Conservation (phyloP, 1,284 basidiomycete species). For the Heterobasidion parviporum region DNA sequence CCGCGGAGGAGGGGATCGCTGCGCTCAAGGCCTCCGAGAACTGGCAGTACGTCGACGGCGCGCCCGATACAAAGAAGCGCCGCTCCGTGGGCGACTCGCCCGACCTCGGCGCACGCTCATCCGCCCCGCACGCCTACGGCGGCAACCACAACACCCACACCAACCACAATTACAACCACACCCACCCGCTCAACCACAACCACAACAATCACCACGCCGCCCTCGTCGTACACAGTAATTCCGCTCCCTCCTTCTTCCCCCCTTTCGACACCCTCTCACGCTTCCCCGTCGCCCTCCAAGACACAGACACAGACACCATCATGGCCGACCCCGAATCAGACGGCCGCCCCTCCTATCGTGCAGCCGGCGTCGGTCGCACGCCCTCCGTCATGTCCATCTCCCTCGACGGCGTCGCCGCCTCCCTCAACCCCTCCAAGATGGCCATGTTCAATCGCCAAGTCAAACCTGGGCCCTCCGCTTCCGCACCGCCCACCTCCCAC, state of each 20-base stretch:
- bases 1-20: conserved; percentile 43
- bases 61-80: conserved; percentile 41
- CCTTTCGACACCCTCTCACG: conserved; percentile 13
- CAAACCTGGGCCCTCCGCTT: conserved; percentile 17
- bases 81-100: conserved; percentile 36
- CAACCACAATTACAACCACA: not conserved
- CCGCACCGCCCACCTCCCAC: conserved; percentile 34
- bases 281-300: not conserved
- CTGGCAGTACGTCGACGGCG: conserved; percentile 19
- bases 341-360: conserved; percentile 10
- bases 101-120: conserved; percentile 16
- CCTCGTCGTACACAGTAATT: not conserved
- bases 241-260: conserved; percentile 15
- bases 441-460: conserved; percentile 13
- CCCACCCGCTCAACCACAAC: conserved; percentile 1
- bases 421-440: conserved; percentile 24
- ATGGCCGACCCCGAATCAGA: conserved; percentile 13
- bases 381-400: conserved; percentile 28
- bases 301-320: conserved; percentile 17
- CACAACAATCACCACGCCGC: not conserved
- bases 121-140: conserved; percentile 1
- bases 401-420: conserved; percentile 34
- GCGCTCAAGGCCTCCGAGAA: conserved; percentile 29
- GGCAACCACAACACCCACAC: not conserved
- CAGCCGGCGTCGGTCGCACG: conserved; percentile 11